Conservation (phyloP, 2,329 filamentous ascomycete genomes). For the Fusarium sp. region DNA sequence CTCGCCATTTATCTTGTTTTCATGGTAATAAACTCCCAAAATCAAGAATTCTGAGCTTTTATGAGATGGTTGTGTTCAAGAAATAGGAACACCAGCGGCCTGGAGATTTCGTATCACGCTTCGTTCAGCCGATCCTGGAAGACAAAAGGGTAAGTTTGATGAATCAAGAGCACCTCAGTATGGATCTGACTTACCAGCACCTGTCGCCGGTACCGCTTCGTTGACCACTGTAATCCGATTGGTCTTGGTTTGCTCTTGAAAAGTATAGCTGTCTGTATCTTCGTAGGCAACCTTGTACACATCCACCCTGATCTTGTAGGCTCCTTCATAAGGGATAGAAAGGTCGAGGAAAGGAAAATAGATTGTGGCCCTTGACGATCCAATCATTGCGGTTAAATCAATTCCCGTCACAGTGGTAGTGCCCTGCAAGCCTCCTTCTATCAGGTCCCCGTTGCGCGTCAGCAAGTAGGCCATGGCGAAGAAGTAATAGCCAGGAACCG, state of each 20-base stretch:
- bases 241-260: conserved; percentile 39
- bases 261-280: conserved; percentile 17
- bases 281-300: conserved; percentile 44
- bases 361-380: conserved; percentile 24
- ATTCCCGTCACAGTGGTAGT: conserved; percentile 37
- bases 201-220: conserved; percentile 5
- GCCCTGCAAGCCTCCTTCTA: conserved; percentile 43
- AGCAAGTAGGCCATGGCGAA: conserved; percentile 51
- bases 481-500: conserved; percentile 33
- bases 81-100: conserved; percentile 2
- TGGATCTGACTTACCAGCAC: conserved; percentile 15
- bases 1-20: background rate
- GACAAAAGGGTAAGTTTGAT: background rate
- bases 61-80: background rate
- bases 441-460: conserved; percentile 26
- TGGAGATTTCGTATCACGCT: conserved; percentile 11
- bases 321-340: conserved; percentile 40
- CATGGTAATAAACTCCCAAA: background rate
- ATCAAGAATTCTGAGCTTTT: background rate
- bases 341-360: conserved; percentile 50
- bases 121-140: conserved; percentile 23
- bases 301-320: conserved; percentile 50
- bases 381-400: conserved; percentile 13
- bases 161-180: rapidly evolving
- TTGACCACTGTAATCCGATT: conserved; percentile 32